A percentile compares a stretch with the other conserved stretches of the same genome.
phyloP scores from a whole-genome alignment of 805 yeast species.

The Teunomyces panamensis region DNA sequence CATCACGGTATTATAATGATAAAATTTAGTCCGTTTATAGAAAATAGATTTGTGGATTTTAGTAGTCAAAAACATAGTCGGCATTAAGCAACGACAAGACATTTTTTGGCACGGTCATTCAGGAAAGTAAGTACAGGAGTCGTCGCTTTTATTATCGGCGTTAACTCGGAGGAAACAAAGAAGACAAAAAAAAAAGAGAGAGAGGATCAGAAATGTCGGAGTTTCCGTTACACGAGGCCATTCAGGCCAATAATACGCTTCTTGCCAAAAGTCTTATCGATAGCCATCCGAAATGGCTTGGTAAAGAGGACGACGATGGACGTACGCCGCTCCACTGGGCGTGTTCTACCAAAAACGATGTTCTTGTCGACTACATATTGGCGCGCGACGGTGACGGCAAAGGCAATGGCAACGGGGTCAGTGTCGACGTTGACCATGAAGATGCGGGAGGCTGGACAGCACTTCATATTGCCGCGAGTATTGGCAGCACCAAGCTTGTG shows the following conservation, averaged over 20 bases:
- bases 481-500: slow-evolving; percentile 60
- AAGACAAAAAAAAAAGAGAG: neutral
- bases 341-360: slow-evolving; percentile 55
- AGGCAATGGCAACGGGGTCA: slow-evolving; percentile 8
- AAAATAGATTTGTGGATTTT: no score
- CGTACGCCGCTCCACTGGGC: slow-evolving; percentile 92
- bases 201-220: neutral
- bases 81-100: no score
- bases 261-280: slow-evolving; percentile 51
- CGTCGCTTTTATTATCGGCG: no score
- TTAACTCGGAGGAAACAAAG: no score
- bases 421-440: slow-evolving; percentile 60
- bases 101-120: no score
- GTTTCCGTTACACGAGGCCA: slow-evolving; percentile 55
- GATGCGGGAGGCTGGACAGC: slow-evolving; percentile 91
- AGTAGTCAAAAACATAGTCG: no score
- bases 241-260: slow-evolving; percentile 54
- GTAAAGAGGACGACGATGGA: slow-evolving; percentile 62
- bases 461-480: slow-evolving; percentile 74
- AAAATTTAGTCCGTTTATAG: no score
- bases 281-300: slow-evolving; percentile 47
- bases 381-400: neutral
- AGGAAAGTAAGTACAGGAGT: no score
- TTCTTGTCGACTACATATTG: slow-evolving; percentile 45
- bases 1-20: no score